Evolutionary conservation across 1,139 yeast genomes (phyloP).

Genomic region (Taphrina sp.): DNA sequence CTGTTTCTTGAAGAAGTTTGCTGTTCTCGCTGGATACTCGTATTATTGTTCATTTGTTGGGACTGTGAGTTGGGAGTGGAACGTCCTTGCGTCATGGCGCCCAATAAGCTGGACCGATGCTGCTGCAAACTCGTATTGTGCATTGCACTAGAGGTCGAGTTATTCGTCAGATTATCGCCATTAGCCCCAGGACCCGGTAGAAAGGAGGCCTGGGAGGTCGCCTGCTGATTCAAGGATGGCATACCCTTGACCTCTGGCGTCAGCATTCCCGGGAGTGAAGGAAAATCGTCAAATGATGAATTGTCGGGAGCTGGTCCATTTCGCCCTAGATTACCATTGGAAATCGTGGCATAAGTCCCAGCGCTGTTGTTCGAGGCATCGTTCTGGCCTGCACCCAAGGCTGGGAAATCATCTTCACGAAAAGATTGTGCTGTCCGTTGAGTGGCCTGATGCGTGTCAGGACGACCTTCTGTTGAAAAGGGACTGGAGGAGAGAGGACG

Average conservation of each 20-base stretch:
- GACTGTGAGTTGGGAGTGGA: constrained; percentile 8
- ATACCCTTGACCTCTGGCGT: constrained; percentile 11
- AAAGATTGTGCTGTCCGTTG: constrained; percentile 23
- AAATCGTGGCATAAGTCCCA: constrained; percentile 5
- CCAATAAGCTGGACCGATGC: constrained; percentile 23
- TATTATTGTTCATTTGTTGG: background rate
- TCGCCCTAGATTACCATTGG: constrained; percentile 2
- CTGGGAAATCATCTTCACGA: constrained; percentile 29
- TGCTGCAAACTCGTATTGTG: constrained; percentile 14
- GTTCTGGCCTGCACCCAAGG: constrained; percentile 11
- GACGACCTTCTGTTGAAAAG: constrained; percentile 1
- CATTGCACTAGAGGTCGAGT: background rate
- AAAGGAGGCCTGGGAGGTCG: constrained; percentile 1
- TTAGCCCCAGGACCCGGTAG: background rate
- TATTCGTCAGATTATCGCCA: background rate
- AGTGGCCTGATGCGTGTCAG: constrained; percentile 7
- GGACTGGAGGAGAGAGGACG: constrained; percentile 18
- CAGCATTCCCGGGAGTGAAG: constrained; percentile 23
- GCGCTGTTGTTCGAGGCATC: background rate
- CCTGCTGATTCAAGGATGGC: constrained; percentile 6
- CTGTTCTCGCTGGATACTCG: background rate
- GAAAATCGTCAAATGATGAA: constrained; percentile 20
- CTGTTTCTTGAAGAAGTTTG: background rate
- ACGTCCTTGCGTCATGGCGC: constrained; percentile 30
- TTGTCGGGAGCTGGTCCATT: constrained; percentile 20